Base-by-base conservation (phyloP, 352 stramenopile species). In the Pythium diclinum region DNA sequence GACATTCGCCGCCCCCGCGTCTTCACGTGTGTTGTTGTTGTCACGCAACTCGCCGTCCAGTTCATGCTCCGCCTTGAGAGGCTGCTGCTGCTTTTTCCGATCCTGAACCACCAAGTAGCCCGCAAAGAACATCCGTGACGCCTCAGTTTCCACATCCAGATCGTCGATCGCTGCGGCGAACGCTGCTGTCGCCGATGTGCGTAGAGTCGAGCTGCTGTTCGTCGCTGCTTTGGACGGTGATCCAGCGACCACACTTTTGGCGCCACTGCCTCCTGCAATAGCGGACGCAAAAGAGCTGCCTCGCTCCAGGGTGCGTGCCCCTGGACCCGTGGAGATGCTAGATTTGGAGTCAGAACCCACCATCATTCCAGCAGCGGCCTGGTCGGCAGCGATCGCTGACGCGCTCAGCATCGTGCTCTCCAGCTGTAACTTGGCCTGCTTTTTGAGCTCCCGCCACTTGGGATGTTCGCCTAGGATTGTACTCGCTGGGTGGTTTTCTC, bases 41-140 rank as follows among this genome's bases (percentile, higher is more conserved):
- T 56, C 49, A 19, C 49, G 49, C 16, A 23, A 32, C 49, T 56
- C 49, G 25, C 25, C 30, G 21, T 56, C 32, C 23, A n/a, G 5
- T 13, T 25, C 42, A 16, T 14, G 6, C 30, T 21, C 53, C 30
- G 11, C 17, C 28, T 32, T 66, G 48, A 28, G 57, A 14, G 2
- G 47, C 60, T 33, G 11, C 48, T 71, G 61, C n/a, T 68, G 61
- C 47, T 72, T 81, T 51, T 74, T 79, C 6, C 56, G 46, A 34
- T 90, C 79, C 51, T 87, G 76, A 3, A 77, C 61, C 1, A 87
- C 47, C 0, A 98, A 72, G 36, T 96, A 88, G 23, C 91, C 82
- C 1, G 92, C 78, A 49, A 97, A 98, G 40, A 96, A 87, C 62
- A 97, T 74, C 2, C 93, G 76, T 40, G 81, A 92, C 1, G 88